Base-by-base conservation (phyloP, 2,329 filamentous ascomycete species). In the Hymenoscyphus occultus region DNA sequence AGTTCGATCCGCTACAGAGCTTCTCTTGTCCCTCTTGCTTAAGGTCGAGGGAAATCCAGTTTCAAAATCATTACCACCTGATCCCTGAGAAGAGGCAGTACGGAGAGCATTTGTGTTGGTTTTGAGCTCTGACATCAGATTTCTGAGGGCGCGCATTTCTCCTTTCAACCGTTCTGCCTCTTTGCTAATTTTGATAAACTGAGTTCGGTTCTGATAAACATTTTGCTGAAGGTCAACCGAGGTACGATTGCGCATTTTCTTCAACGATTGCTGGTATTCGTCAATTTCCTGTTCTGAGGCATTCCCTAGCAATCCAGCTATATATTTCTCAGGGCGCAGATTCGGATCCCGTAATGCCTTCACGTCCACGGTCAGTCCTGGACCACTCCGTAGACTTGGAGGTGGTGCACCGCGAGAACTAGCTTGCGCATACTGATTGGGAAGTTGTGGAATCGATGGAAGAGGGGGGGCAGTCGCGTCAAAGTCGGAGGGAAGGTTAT, bases 111-210 rank as follows among this genome's bases (percentile, higher is more conserved):
- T 88, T 1, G 88, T 90, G 66, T 93, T 92, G 7, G 86, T 84
- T 72, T 92, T 98, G 64, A 99, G 84, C 70, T 99, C 95, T 2
- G 92, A 89, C 90, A 99, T 97, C 61, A 98, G 83, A 69, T 92
- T 92, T 56, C 91, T 87, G 39, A 99, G 84, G 6, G 91, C 91
- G 61, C 92, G 87, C 95, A 99, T 98, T 77, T 99, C 95, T 63
- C 87, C 87, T 79, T 98, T 98, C 65, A 99, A 86, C 80, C 97
- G 97, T 78, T 99, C 95, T 1, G 96, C 95, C 80, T 99, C 95
- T 78, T 98, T 97, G 76, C 93, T 97, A 77, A 99, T 98, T 78
- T 96, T 96, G 82, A 99, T 98, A 75, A 99, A 99, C 74, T 98
- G 95, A 0, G 92, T 96, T 59, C 95, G 88, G 78, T 99, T 99